A percentile compares a stretch with the other conserved stretches of the same genome.
phyloP scores from a whole-genome alignment of 371 early-diverging fungal species.

The Basidiobolus meristosporus region DNA sequence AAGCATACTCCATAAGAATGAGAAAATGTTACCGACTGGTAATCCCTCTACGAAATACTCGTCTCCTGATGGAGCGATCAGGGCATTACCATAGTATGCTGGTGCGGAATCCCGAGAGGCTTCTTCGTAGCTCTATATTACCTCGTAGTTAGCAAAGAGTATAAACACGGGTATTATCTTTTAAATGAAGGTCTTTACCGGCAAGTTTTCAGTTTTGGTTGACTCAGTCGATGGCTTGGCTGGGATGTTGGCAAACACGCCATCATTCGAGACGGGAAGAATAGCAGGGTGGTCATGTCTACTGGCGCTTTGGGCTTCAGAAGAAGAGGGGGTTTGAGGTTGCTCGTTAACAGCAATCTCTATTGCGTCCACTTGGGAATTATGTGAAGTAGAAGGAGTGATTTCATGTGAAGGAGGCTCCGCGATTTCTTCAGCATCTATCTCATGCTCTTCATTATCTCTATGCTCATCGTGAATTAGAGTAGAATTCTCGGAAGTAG shows the following conservation, averaged over 20 bases:
- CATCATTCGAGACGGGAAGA: conserved; percentile 14
- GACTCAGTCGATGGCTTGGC: conserved; percentile 28
- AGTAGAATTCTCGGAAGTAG: too few species aligned
- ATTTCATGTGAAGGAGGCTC: too few species aligned
- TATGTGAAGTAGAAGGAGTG: too few species aligned
- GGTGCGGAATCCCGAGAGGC: conserved; percentile 38
- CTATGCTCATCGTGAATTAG: too few species aligned
- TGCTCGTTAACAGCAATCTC: too few species aligned
- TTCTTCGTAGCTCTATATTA: conserved; percentile 30
- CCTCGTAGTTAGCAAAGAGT: neutral
- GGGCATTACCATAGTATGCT: conserved; percentile 31
- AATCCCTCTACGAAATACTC: conserved; percentile 36
- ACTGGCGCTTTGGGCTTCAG: too few species aligned
- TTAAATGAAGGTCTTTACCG: conserved; percentile 1
- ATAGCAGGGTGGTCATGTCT: too few species aligned
- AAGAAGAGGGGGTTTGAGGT: too few species aligned
- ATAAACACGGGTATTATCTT: neutral
- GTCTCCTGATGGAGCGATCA: conserved; percentile 27
- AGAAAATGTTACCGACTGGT: conserved; percentile 32
- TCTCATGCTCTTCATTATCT: too few species aligned
- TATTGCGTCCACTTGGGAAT: too few species aligned
- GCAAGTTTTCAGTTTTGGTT: conserved; percentile 6
- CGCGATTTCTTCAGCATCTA: too few species aligned
- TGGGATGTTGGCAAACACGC: conserved; percentile 38
- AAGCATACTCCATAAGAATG: conserved; percentile 36